These are phyloP conservation scores for Pilaira anomala DNA, from an alignment of 192 early-diverging fungal species.

Conservation along the genomic window DNA sequence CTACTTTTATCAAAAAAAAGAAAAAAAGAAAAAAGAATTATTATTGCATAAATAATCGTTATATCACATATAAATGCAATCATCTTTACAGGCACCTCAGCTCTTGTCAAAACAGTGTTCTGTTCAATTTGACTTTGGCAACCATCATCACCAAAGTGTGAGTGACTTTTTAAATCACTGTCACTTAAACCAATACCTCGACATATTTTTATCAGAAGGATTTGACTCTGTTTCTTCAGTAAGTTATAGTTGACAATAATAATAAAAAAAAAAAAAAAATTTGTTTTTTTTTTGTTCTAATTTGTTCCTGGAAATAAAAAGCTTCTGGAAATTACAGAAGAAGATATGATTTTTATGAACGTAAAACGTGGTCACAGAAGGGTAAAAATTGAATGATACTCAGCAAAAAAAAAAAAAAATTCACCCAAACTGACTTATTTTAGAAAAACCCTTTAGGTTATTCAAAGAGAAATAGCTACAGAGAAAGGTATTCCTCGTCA, in stretches of 20 bases:
- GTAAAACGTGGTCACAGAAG: conserved; percentile 37
- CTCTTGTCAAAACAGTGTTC: too few species aligned
- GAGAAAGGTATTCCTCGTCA: conserved; percentile 26
- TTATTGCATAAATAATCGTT: too few species aligned
- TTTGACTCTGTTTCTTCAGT: conserved; percentile 21
- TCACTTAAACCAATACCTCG: conserved; percentile 14
- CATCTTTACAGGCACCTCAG: too few species aligned
- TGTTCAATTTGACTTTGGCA: not conserved
- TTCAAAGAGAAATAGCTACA: conserved; percentile 31
- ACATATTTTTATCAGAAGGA: conserved; percentile 15
- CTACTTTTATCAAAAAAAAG: too few species aligned
- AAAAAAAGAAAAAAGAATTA: too few species aligned
- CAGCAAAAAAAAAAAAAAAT: too few species aligned
- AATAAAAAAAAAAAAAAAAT: not conserved
- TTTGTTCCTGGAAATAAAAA: conserved; percentile 9
- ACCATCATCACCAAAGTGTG: conserved; percentile 4
- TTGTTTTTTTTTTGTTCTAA: not conserved
- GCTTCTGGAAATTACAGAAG: conserved; percentile 32
- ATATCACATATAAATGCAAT: too few species aligned
- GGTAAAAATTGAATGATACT: too few species aligned
- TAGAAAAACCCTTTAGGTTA: conserved; percentile 15
- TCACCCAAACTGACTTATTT: too few species aligned
- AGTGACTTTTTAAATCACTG: conserved; percentile 4
- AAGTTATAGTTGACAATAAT: not conserved
- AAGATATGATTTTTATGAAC: conserved; percentile 29